A percentile compares a stretch with the other conserved stretches of the same genome.
Evolutionary conservation across 2,329 filamentous ascomycete genomes (phyloP).

Genomic region (Dryadomyces quercivorus): DNA sequence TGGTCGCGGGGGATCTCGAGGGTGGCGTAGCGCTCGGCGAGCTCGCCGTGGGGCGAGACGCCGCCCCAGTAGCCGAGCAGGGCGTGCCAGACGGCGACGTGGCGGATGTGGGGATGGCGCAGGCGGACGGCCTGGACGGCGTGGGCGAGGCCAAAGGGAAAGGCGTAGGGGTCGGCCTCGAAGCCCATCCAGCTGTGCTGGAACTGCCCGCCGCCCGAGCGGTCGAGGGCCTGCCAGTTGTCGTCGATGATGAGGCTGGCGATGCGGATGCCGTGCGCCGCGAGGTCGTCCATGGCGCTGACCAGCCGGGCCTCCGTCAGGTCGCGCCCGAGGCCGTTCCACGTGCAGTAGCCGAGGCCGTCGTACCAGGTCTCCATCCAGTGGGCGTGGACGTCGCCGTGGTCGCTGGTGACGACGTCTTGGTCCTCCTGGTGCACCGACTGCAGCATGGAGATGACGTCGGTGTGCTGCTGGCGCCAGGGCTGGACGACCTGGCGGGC

Average conservation of each 20-base stretch:
- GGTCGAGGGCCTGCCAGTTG: conserved; percentile 76
- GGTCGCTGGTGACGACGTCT: not conserved
- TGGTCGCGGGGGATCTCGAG: conserved; percentile 41
- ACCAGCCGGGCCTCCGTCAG: conserved; percentile 73
- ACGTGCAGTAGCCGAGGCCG: conserved; percentile 88
- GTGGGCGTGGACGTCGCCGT: conserved; percentile 31
- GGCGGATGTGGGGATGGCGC: conserved; percentile 59
- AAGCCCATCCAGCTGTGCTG: conserved; percentile 66
- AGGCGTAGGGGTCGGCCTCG: conserved; percentile 68
- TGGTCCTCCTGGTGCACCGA: not conserved
- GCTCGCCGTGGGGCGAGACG: conserved; percentile 59
- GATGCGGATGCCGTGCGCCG: conserved; percentile 61
- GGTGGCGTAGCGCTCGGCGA: conserved; percentile 72
- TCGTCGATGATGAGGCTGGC: conserved; percentile 91
- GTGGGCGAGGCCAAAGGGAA: conserved; percentile 67
- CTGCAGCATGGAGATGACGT: not conserved
- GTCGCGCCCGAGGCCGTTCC: conserved; percentile 81
- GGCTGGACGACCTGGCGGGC: conserved; percentile 53
- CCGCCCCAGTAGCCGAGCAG: conserved; percentile 85
- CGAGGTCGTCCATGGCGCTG: conserved; percentile 58
- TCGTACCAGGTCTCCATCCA: conserved; percentile 90
- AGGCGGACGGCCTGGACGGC: conserved; percentile 57
- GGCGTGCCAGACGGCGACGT: conserved; percentile 92
- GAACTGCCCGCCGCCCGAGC: conserved; percentile 31
- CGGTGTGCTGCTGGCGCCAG: not conserved